Percentiles rank a stretch among this genome's conserved stretches.
Evolutionary conservation across 2,329 filamentous ascomycete genomes (phyloP).

Genomic region (Sarocladiaceae sp.): DNA sequence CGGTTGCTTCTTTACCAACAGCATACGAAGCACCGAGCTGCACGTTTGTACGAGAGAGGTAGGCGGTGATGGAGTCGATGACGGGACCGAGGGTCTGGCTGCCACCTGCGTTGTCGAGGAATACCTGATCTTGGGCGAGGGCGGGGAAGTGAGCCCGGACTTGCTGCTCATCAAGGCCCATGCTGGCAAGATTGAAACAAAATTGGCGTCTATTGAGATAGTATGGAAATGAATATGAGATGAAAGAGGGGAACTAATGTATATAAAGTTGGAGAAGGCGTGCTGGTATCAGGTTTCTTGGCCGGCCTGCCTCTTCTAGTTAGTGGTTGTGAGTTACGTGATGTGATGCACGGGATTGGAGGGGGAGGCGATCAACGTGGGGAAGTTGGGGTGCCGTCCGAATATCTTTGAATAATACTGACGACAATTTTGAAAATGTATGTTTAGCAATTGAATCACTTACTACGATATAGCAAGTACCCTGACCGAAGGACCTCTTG

Average conservation of each 20-base stretch:
- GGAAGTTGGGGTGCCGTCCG: not conserved
- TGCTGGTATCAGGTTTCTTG: conserved; percentile 6
- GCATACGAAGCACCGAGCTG: conserved; percentile 71
- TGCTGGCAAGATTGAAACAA: not conserved
- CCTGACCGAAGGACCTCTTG: no score
- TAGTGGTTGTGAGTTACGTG: not conserved
- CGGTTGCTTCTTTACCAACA: conserved; percentile 54
- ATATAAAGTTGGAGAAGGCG: not conserved
- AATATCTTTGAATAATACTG: not conserved
- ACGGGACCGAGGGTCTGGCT: conserved; percentile 66
- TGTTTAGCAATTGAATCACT: not conserved
- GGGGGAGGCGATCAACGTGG: not conserved
- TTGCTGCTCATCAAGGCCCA: conserved; percentile 21
- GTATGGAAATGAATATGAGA: not conserved
- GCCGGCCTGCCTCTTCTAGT: conserved; percentile 1
- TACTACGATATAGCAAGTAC: no score
- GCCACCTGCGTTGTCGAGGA: conserved; percentile 75
- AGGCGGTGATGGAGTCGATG: conserved; percentile 60
- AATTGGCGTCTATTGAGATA: not conserved
- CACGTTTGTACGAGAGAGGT: conserved; percentile 66
- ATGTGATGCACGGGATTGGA: not conserved
- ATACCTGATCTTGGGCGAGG: conserved; percentile 62
- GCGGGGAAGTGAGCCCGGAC: conserved; percentile 64
- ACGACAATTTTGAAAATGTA: conserved; percentile 1
- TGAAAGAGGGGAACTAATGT: no score